Evolutionary conservation across 169 alveolate genomes (phyloP).

Genomic region (Amoebophrya sp.): DNA sequence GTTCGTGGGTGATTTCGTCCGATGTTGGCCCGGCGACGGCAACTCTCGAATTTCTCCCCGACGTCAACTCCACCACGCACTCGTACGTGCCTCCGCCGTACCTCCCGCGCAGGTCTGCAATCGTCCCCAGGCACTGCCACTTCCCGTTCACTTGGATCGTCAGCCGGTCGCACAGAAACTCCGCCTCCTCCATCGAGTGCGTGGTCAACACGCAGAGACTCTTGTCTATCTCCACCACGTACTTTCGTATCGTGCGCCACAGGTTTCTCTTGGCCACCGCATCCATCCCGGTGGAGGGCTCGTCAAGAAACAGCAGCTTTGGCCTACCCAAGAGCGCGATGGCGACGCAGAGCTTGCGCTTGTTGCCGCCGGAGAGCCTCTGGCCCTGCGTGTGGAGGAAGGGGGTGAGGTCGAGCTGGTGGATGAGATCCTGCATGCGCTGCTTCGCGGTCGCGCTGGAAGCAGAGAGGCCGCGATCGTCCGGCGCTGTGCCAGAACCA

Average conservation of each 20-base stretch:
- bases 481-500: too few species aligned
- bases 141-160: slow-evolving; percentile 42
- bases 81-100: neutral
- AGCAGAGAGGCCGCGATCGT: too few species aligned
- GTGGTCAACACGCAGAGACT: slow-evolving; percentile 52
- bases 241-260: slow-evolving; percentile 46
- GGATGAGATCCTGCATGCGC: neutral
- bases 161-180: slow-evolving; percentile 61
- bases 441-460: too few species aligned
- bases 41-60: too few species aligned
- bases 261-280: slow-evolving; percentile 52
- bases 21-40: too few species aligned
- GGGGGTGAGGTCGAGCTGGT: neutral
- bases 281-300: slow-evolving; percentile 73
- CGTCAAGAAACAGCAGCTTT: slow-evolving; percentile 63
- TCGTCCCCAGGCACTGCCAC: neutral
- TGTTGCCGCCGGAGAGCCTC: slow-evolving; percentile 55
- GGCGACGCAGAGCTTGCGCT: slow-evolving; percentile 62
- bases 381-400: neutral
- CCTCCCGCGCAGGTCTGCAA: neutral
- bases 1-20: too few species aligned
- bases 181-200: slow-evolving; percentile 83
- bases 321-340: slow-evolving; percentile 67
- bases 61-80: neutral
- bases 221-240: neutral